Base-by-base conservation (phyloP, 257 asterid species). In the Penstemon davidsonii region DNA sequence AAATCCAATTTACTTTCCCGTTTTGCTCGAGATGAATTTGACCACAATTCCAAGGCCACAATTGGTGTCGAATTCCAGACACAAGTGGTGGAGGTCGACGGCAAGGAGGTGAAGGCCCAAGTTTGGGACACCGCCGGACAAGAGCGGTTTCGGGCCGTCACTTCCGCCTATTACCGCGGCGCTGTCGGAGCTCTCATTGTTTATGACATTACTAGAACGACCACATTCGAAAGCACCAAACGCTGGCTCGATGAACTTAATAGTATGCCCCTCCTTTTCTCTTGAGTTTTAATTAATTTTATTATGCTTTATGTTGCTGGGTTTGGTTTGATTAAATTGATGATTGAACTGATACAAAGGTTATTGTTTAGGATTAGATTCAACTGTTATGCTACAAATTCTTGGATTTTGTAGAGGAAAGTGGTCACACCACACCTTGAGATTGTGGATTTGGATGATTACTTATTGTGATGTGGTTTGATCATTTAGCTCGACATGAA, bases 101-200 rank as follows among this genome's bases (percentile, higher is more conserved):
- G 92, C 43, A 90, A 87, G 69, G 91, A 84, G 76, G 77, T 90
- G 13, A 87, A 90, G 80, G 96, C 91, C 41, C 95, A 90, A 64
- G 86, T 90, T 4, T 87, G 95, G 96, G 95, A 90, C 70, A 90
- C 95, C 66, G 96, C 96, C 68, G 95, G 95, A 53, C 96, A 90
- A 46, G 95, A 90, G 76, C 81, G 93, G 5, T 89, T 87, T 72
- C 78, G 96, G 67, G 90, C 96, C 71, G 95, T 89, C 74, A 85
- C 92, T 66, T 89, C 96, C 62, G 95, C 96, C 75, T 89, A 89
- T 44, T 89, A 89, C 64, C 86, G 95, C 73, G 95, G 95, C 54
- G 96, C 92, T 53, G 91, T 85, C 56, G 96, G 96, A 5, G 95
- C 92, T 55, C 88, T 87, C 76, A 70, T 87, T 69, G 95, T 87